These are phyloP conservation scores for Lichenothelia convexa DNA, from an alignment of 495 filamentous ascomycete species.

Conservation along the genomic window DNA sequence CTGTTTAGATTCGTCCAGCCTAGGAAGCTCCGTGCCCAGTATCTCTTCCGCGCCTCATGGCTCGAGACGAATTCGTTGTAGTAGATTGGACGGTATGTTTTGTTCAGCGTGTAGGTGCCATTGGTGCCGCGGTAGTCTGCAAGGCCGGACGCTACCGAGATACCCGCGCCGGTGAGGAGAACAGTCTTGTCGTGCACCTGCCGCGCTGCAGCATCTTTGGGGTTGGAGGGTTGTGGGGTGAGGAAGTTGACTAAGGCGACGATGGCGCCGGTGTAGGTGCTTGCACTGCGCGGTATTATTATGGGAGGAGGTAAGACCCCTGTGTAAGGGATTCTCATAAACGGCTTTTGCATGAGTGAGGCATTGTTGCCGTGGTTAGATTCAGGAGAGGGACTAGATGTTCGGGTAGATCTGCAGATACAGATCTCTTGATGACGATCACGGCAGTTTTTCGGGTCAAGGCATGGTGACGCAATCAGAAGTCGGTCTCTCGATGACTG, in stretches of 20 bases:
- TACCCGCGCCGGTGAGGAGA: constrained; percentile 80
- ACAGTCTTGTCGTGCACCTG: constrained; percentile 32
- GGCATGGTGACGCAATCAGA: too few relatives aligned
- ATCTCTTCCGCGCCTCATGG: constrained; percentile 81
- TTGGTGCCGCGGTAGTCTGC: constrained; percentile 82
- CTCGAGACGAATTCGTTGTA: constrained; percentile 66
- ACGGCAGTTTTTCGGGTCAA: too few relatives aligned
- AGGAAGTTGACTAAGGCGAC: constrained; percentile 62
- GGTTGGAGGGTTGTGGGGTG: constrained; percentile 27
- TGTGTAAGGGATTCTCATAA: constrained; percentile 84
- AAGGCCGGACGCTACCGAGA: constrained; percentile 82
- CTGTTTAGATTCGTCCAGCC: constrained; percentile 70
- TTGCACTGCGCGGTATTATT: constrained; percentile 53
- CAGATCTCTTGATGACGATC: too few relatives aligned
- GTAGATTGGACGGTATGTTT: constrained; percentile 78
- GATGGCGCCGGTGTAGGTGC: constrained; percentile 52
- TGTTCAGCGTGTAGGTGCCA: constrained; percentile 84
- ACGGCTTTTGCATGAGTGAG: constrained; percentile 42
- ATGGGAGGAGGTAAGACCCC: constrained; percentile 59
- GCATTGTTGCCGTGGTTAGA: too few relatives aligned
- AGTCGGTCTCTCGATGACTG: too few relatives aligned
- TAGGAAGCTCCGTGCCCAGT: constrained; percentile 90
- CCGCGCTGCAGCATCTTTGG: too few relatives aligned
- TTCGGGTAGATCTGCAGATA: too few relatives aligned
- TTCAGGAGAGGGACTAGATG: too few relatives aligned